Conservation (phyloP, 768 basidiomycete genomes). For the Suillus cothurnatus region DNA sequence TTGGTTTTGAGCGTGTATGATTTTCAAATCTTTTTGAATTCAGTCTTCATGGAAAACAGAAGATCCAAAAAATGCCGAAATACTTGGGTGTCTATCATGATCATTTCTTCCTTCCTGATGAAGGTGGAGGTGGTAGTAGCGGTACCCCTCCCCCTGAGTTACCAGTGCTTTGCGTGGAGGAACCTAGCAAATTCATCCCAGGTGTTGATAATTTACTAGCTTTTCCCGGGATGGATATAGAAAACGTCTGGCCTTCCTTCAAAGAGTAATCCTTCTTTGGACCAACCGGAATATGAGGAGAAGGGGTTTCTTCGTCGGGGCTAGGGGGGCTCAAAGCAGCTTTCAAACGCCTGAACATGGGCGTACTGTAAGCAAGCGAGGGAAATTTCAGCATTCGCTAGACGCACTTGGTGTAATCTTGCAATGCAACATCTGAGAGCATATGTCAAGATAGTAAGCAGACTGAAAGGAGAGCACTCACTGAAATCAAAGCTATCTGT, state of each 20-base stretch:
- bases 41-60: no score
- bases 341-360: constrained; percentile 53
- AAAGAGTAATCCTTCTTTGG: constrained; percentile 93
- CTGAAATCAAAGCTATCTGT: constrained; percentile 93
- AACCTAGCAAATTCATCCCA: constrained; percentile 42
- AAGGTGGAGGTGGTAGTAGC: constrained; percentile 84
- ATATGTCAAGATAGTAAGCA: constrained; percentile 10
- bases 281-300: constrained; percentile 72
- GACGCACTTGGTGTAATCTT: constrained; percentile 80
- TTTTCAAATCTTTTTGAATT: not conserved
- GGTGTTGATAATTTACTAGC: constrained; percentile 38
- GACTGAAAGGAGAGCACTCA: constrained; percentile 40
- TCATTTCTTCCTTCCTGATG: constrained; percentile 51
- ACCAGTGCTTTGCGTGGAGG: constrained; percentile 28
- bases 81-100: constrained; percentile 19
- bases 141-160: constrained; percentile 52
- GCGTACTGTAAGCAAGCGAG: constrained; percentile 8
- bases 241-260: constrained; percentile 95
- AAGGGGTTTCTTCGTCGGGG: constrained; percentile 45
- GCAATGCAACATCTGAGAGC: constrained; percentile 73
- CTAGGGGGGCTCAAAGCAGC: constrained; percentile 60
- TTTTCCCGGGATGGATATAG: constrained; percentile 88
- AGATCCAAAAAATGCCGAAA: not conserved
- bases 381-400: not conserved
- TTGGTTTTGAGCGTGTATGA: not conserved